Percentiles rank a stretch among this genome's conserved stretches.
These are phyloP conservation scores for Cornus controversa DNA, from an alignment of 148 eudicot genomes.

Conservation along the genomic window DNA sequence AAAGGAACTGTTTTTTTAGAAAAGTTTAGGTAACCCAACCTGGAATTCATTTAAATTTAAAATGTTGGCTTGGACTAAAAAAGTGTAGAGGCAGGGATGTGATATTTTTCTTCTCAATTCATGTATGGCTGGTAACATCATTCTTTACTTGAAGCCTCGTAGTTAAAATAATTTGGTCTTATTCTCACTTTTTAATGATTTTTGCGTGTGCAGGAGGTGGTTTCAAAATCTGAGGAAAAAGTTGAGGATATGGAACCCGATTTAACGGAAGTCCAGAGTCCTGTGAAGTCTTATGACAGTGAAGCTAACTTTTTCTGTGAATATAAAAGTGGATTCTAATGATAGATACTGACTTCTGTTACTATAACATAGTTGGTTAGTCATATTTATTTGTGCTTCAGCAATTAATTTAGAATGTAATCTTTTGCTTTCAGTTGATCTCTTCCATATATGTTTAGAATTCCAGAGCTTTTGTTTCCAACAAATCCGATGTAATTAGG, in stretches of 20 bases:
- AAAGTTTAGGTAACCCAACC: not conserved
- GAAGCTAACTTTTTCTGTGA: slow-evolving; percentile 36
- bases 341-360: no score
- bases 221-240: slow-evolving; percentile 27
- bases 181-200: not conserved
- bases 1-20: no score
- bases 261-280: no score
- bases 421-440: no score
- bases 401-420: no score
- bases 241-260: no score
- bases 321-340: slow-evolving; percentile 37
- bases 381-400: no score
- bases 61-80: not conserved
- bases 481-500: no score
- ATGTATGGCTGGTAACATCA: not conserved
- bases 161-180: not conserved
- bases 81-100: not conserved
- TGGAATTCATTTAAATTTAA: not conserved
- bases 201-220: slow-evolving; percentile 29
- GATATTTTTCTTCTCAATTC: not conserved
- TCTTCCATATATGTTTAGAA: no score
- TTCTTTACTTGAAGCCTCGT: not conserved
- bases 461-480: no score
- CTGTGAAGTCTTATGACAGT: slow-evolving; percentile 36
- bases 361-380: no score